Base-by-base conservation (phyloP, 208 protist genomes). In the Trypanosoma conorhini region DNA sequence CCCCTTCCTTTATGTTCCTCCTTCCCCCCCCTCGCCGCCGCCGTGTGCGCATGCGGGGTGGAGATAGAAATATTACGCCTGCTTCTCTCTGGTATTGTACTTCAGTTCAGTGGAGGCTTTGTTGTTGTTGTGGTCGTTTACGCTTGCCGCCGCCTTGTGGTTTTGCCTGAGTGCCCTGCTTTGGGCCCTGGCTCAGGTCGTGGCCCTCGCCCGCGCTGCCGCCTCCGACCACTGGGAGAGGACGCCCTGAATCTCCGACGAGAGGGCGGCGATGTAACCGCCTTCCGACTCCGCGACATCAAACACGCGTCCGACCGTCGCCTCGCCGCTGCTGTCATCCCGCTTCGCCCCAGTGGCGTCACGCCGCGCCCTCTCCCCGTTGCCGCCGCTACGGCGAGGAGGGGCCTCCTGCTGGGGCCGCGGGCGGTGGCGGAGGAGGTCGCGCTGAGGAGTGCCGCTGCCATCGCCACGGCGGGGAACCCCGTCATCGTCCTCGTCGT, bases 191-290 rank as follows among this genome's bases (percentile, higher is more conserved):
- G 19, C 42, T 60, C 51, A 40, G 30, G 33, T 24, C 8, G 31
- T 46, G 19, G 44, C 21, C 21, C 33, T 42, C 33, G 42, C 67
- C 44, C 30, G 31, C 26, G 65, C 67, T 13, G 33, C 58, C 3
- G 58, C 59, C 30, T 66, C 44, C 48, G 58, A 61, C 74, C 62
- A 66, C 48, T 38, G 28, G 0, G 65, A 72, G 15, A 67, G 44
- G 15, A 62, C 38, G 17, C 52, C 66, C 15, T 62, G 62, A 33
- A 72, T 54, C 35, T 72, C 74, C 7, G 64, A 64, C 56, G 70
- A 60, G 52, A 72, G 57, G 0, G 55, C 54, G 15, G 58, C 42
- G 28, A 62, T 66, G 33, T 56, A 63, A 44, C 62, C 22, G 17
- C 50, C 52, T 1, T 7, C 24, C 21, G 35, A 3, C 21, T 35